Evolutionary conservation across 306 rosid genomes (phyloP).

Genomic region (Rosa chinensis): DNA sequence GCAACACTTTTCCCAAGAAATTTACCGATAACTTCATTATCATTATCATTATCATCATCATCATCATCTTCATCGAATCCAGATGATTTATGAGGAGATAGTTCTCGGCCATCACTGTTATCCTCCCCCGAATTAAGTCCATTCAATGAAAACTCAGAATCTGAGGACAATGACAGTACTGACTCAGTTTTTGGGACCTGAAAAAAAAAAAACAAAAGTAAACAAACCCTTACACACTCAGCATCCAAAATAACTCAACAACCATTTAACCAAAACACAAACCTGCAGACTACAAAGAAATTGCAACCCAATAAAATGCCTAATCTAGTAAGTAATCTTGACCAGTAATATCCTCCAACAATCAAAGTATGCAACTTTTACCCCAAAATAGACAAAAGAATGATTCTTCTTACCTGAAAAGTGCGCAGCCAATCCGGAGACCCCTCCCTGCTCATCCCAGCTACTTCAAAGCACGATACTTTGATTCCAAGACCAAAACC

Average conservation of each 20-base stretch:
- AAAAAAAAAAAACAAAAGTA: constrained; percentile 5
- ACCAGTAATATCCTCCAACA: not conserved
- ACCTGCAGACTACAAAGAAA: not conserved
- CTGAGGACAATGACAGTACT: constrained; percentile 52
- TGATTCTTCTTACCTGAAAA: constrained; percentile 46
- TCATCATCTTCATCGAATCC: constrained; percentile 28
- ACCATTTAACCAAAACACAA: not conserved
- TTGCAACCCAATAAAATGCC: not conserved
- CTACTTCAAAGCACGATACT: not conserved
- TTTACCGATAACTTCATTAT: constrained; percentile 23
- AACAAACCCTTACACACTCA: not conserved
- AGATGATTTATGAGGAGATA: constrained; percentile 36
- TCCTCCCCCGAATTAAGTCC: constrained; percentile 35
- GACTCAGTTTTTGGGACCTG: constrained; percentile 60
- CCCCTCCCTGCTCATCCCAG: constrained; percentile 70
- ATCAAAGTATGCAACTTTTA: not conserved
- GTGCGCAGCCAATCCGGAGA: constrained; percentile 94
- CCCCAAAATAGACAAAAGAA: not conserved
- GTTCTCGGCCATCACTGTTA: constrained; percentile 34
- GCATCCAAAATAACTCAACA: constrained; percentile 4
- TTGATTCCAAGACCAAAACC: not conserved
- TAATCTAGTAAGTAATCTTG: not conserved
- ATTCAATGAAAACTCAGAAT: constrained; percentile 48
- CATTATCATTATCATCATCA: constrained; percentile 30
- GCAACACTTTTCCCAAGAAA: constrained; percentile 23